phyloP scores from a whole-genome alignment of 2,329 filamentous ascomycete genomes.

The Penicillium sp. region DNA sequence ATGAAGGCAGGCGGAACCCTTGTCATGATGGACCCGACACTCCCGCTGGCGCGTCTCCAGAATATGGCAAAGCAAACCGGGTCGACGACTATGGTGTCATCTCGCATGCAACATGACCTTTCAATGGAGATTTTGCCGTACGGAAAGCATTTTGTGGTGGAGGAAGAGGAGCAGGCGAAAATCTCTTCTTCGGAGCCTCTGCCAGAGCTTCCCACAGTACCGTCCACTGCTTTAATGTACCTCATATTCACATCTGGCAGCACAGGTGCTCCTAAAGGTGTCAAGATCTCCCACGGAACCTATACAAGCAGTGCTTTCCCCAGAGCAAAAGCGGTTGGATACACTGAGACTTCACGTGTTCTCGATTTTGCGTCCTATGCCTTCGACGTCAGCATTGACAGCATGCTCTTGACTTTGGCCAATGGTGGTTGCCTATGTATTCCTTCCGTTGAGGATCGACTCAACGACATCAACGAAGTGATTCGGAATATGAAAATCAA shows the following conservation, averaged over 20 bases:
- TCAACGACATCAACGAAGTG: conserved; percentile 50
- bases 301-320: conserved; percentile 57
- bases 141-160: conserved; percentile 28
- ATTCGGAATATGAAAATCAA: conserved; percentile 53
- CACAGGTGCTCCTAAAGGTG: conserved; percentile 54
- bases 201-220: conserved; percentile 18
- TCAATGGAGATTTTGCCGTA: conserved; percentile 31
- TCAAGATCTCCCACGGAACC: conserved; percentile 61
- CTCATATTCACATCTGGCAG: conserved; percentile 60
- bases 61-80: conserved; percentile 32
- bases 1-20: conserved; percentile 35
- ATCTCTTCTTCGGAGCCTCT: background rate
- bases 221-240: conserved; percentile 50
- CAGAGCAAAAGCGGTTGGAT: conserved; percentile 53
- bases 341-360: conserved; percentile 54
- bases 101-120: conserved; percentile 29
- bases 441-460: conserved; percentile 50
- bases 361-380: conserved; percentile 59
- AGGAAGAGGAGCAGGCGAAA: conserved; percentile 22
- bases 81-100: conserved; percentile 31
- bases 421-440: conserved; percentile 61
- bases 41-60: conserved; percentile 34
- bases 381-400: conserved; percentile 54
- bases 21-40: conserved; percentile 33
- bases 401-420: conserved; percentile 55